A percentile compares a stretch with the other conserved stretches of the same genome.
phyloP scores from a whole-genome alignment of 805 yeast species.

The Candida rishiriensis region DNA sequence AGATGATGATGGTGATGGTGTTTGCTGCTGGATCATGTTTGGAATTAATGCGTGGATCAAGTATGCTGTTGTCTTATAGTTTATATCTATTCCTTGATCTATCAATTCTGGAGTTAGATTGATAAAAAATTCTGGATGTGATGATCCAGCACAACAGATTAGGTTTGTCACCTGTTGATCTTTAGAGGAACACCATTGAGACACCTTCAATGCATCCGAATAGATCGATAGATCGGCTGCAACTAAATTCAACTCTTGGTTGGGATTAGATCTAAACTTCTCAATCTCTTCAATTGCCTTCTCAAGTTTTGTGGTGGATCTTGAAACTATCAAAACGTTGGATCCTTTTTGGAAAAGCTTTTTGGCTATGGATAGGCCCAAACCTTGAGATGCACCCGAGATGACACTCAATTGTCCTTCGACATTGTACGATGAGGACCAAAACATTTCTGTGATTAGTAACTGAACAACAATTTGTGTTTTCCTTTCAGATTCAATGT shows the following conservation, averaged over 20 bases:
- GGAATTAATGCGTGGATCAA: conserved; percentile 62
- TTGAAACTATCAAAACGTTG: conserved; percentile 68
- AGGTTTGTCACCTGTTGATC: conserved; percentile 59
- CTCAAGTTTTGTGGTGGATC: conserved; percentile 60
- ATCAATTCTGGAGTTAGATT: conserved; percentile 61
- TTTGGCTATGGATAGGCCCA: conserved; percentile 76
- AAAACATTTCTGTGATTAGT: background rate
- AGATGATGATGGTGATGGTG: background rate
- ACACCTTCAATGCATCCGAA: conserved; percentile 41
- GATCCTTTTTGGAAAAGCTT: conserved; percentile 45
- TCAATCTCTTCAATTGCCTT: conserved; percentile 44
- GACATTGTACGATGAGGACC: conserved; percentile 23
- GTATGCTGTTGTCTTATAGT: conserved; percentile 70
- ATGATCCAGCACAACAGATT: conserved; percentile 84
- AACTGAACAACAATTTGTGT: background rate
- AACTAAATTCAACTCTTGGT: conserved; percentile 37
- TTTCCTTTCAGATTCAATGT: too few relatives aligned
- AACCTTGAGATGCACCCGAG: conserved; percentile 95
- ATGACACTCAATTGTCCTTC: conserved; percentile 58
- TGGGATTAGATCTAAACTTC: conserved; percentile 22
- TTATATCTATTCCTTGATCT: conserved; percentile 55
- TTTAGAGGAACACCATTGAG: conserved; percentile 25
- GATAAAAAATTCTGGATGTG: conserved; percentile 70
- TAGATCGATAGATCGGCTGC: conserved; percentile 66
- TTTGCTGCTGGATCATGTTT: conserved; percentile 25